phyloP scores from a whole-genome alignment of 1,139 yeast species.

The Candida sojae region DNA sequence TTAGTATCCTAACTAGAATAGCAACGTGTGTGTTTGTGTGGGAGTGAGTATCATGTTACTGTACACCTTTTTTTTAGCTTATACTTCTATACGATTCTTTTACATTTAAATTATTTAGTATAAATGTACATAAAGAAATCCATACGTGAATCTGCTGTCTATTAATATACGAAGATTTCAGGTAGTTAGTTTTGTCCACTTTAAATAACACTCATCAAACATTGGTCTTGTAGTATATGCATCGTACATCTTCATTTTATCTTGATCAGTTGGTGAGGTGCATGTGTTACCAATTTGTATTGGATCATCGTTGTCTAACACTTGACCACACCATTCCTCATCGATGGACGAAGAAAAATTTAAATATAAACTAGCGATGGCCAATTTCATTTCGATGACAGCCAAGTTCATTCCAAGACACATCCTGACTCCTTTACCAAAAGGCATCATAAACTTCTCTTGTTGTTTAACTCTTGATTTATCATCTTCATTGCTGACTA shows the following conservation, averaged over 20 bases:
- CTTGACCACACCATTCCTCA: conserved; percentile 42
- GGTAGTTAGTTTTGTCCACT: conserved; percentile 27
- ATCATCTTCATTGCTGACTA: conserved; percentile 35
- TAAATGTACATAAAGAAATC: no score
- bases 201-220: conserved; percentile 54
- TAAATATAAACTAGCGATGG: conserved; percentile 55
- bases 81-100: no score
- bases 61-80: no score
- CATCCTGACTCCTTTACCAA: conserved; percentile 77
- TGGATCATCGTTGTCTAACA: conserved; percentile 19
- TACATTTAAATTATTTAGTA: no score
- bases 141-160: no score
- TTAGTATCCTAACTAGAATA: no score
- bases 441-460: conserved; percentile 61
- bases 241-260: conserved; percentile 54
- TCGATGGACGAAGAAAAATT: conserved; percentile 41
- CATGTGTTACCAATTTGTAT: conserved; percentile 27
- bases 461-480: conserved; percentile 42
- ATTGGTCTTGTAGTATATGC: conserved; percentile 53
- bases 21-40: no score
- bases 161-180: background rate
- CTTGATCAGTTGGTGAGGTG: conserved; percentile 36
- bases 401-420: conserved; percentile 75
- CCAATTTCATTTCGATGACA: conserved; percentile 62
- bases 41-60: no score